Base-by-base conservation (phyloP, 768 basidiomycete species). In the Infundibulicybe gibba region DNA sequence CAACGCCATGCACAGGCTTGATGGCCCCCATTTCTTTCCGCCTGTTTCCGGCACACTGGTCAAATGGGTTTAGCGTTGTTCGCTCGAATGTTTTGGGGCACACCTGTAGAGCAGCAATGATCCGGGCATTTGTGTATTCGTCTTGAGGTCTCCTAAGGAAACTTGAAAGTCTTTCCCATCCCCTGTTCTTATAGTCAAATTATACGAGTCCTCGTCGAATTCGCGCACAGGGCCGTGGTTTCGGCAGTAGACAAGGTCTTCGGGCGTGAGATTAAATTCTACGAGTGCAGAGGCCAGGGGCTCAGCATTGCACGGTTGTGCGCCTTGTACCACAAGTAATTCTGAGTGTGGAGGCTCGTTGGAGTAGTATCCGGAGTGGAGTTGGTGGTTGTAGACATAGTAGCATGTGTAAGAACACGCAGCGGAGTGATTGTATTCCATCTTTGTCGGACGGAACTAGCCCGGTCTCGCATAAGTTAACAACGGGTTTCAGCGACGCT, bases 241-340 rank as follows among this genome's bases (percentile, higher is more conserved):
- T 31, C 87, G 79, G 49, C 79, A 80, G 55, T 86, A 90, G 9
- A 82, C 69, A n/a, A 83, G 68, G 39, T 76, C 75, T 44, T 77
- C 74, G 1, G 86, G 85, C 0, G 87, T 88, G 47, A 78, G 49
- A 5, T 72, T 58, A 55, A 81, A 81, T 53, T 82, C 76, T 15
- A 80, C 73, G 11, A 89, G 71, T 14, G 74, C 71, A 32, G 71
- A 60, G 5, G 73, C 72, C 2, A 70, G 64, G 1, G 87, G 81
- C 52, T 90, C 87, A 14, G 86, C 85, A 57, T 89, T 89, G 67
- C 79, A 81, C 2, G 86, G 87, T 6, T 74, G 55, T 5, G 67
- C 55, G 12, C 55, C 70, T 51, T 76, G 74, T 9, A 80, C 61
- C 40, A 66, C 52, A 21, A 83, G 70, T 9, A 69, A 61, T 11